Evolutionary conservation across 192 early-diverging fungal species (phyloP).

Genomic region (Podila clonocystis): DNA sequence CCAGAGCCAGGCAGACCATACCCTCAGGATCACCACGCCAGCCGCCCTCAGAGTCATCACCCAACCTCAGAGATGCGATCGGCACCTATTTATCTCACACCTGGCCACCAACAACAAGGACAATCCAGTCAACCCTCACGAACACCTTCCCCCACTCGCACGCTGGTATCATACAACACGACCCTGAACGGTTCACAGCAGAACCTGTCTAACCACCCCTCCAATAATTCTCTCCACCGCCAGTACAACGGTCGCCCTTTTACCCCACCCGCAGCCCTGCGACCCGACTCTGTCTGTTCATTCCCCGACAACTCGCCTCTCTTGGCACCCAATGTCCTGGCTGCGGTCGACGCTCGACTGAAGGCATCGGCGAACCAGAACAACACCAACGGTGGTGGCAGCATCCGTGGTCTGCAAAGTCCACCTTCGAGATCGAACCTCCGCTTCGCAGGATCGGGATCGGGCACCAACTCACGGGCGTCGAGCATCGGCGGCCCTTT

Average conservation of each 20-base stretch:
- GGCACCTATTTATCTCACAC: no score
- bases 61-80: no score
- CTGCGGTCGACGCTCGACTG: constrained; percentile 37
- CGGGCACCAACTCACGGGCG: background rate
- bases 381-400: no score
- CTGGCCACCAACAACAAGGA: no score
- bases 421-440: background rate
- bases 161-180: no score
- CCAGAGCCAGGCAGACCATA: background rate
- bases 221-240: constrained; percentile 2
- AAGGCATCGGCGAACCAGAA: background rate
- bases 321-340: constrained; percentile 36
- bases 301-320: constrained; percentile 32
- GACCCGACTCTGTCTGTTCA: constrained; percentile 24
- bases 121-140: no score
- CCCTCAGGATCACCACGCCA: background rate
- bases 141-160: no score
- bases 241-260: background rate
- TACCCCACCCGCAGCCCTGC: constrained; percentile 2
- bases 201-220: background rate
- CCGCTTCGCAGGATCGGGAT: background rate
- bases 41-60: no score
- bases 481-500: constrained; percentile 6
- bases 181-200: background rate
- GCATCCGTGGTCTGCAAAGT: no score